phyloP scores from a whole-genome alignment of 257 asterid genomes.

The Solanum raphanifolium region DNA sequence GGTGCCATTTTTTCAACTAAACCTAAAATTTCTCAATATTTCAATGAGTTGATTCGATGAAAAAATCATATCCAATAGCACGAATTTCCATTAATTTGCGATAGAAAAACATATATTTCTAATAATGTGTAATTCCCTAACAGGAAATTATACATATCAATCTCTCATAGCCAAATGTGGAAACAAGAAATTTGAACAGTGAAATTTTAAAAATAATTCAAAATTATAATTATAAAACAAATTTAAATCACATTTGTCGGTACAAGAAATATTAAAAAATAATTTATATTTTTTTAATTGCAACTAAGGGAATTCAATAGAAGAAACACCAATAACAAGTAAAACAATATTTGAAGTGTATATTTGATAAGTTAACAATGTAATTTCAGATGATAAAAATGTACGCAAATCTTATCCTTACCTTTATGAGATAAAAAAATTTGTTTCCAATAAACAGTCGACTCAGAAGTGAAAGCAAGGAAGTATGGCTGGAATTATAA shows the following conservation, averaged over 20 bases:
- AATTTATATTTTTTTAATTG: neutral
- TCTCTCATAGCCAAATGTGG: neutral
- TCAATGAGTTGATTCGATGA: no score
- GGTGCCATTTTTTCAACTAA: constrained; percentile 54
- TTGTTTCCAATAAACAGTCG: neutral
- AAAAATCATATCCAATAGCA: no score
- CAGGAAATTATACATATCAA: no score
- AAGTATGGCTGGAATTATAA: neutral
- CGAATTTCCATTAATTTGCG: no score
- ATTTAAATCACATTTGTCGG: neutral
- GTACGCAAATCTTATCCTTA: neutral
- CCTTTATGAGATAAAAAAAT: neutral
- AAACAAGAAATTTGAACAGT: no score
- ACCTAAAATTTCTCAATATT: neutral
- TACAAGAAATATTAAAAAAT: neutral
- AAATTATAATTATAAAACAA: neutral
- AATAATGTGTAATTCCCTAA: no score
- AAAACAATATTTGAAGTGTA: neutral
- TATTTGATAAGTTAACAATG: no score
- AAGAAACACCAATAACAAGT: neutral
- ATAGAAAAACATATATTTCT: no score
- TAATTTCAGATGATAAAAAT: no score
- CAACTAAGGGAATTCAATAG: neutral
- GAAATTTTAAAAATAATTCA: no score
- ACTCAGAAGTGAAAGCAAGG: neutral